A percentile compares a stretch with the other conserved stretches of the same genome.
phyloP scores from a whole-genome alignment of 192 early-diverging fungal species.

The Coemansia sp. region DNA sequence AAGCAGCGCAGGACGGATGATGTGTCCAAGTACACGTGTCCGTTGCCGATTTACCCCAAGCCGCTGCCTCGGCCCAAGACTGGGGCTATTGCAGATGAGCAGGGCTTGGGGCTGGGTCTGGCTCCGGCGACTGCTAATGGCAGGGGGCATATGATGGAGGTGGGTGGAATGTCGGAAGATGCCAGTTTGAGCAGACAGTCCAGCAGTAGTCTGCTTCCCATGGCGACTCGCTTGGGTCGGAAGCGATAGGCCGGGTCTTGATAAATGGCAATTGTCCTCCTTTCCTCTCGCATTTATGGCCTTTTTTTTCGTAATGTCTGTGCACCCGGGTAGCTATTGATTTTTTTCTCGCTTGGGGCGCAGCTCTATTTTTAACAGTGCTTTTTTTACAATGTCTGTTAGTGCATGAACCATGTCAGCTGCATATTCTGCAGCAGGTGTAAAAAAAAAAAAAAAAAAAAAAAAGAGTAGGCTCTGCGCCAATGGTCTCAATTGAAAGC shows the following conservation, averaged over 20 bases:
- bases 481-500: neutral
- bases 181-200: conserved; percentile 13
- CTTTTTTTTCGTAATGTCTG: neutral
- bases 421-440: neutral
- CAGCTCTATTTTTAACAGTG: neutral
- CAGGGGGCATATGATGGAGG: conserved; percentile 9
- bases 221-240: conserved; percentile 21
- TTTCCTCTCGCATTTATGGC: neutral
- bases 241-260: neutral
- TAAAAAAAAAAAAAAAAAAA: neutral
- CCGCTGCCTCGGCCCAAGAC: conserved; percentile 39
- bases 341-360: neutral
- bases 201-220: conserved; percentile 4
- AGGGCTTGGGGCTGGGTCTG: neutral
- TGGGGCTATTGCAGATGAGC: neutral
- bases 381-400: neutral
- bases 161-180: conserved; percentile 15
- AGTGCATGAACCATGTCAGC: neutral
- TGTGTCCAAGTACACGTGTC: conserved; percentile 7
- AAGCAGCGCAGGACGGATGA: neutral
- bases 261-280: neutral
- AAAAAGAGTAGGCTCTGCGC: neutral
- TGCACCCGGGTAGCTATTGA: neutral
- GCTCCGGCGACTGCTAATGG: neutral
- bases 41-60: conserved; percentile 32